Evolutionary conservation across 2,329 filamentous ascomycete species (phyloP), one percentile per base, ranked within the genome.

Genomic region (Phialocephala subalpina): DNA sequence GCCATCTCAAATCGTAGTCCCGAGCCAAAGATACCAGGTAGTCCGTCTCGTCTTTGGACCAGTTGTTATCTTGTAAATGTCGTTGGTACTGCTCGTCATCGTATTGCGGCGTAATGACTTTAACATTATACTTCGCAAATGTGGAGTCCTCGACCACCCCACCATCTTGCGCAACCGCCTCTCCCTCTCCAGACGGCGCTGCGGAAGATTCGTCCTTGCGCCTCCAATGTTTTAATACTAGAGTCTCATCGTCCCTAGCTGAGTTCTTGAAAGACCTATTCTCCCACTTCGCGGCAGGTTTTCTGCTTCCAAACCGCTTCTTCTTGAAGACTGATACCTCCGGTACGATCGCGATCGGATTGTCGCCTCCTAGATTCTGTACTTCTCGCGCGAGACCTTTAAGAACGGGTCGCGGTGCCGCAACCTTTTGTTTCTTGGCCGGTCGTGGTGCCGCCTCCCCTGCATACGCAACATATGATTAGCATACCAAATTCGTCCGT

Each of bases 11-110:
- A 75, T 97, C 93, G 75, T 90, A 97, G 56, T 94, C 91, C 64
- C 85, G 85, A 16, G 88, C 92, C 40, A 95, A 77, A 2, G 87
- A 82, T 76, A 98, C 86, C 69, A 99, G 80, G 76, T 97, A 97
- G 76, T 97, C 94, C 9, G 96, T 99, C 80, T 99, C 96, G 73
- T 96, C 91, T 74, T 91, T 93, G 16, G 92, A 90, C 96, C 96
- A 99, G 72, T 95, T 90, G 16, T 87, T 82, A 75, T 84, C 91
- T 72, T 89, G 86, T 59, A 99, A 80, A 68, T 91, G 87, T 64
- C 88, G 84, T 67, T 90, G 86, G 79, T 99, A 99, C 77, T 97
- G 91, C 69, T 94, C 92, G 69, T 97, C 91, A 67, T 87, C 93
- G 79, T 98, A 98, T 67, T 89, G 85, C 0, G 94, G 93, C 40